These are phyloP conservation scores for Populus hybrid DNA, from an alignment of 441 rosid genomes.

Conservation along the genomic window DNA sequence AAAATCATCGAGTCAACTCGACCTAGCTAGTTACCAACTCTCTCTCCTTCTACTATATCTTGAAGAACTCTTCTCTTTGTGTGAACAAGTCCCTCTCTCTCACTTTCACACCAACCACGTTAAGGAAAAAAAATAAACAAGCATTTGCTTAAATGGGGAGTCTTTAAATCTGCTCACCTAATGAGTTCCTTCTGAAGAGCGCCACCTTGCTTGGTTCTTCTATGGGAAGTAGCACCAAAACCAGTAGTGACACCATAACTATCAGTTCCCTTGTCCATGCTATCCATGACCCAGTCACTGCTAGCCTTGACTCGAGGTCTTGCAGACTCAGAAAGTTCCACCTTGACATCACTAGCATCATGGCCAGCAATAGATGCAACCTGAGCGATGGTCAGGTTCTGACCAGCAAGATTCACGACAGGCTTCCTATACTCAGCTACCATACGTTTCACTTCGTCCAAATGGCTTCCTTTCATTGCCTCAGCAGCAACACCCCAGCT, in stretches of 20 bases:
- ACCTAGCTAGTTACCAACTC: not conserved
- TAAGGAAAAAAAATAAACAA: not conserved
- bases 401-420: constrained; percentile 58
- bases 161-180: constrained; percentile 27
- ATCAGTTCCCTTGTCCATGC: constrained; percentile 67
- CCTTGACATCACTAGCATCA: constrained; percentile 29
- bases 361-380: constrained; percentile 52
- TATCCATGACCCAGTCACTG: constrained; percentile 79
- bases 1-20: not conserved
- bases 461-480: constrained; percentile 65
- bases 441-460: constrained; percentile 71
- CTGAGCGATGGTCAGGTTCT: constrained; percentile 60
- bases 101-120: not conserved
- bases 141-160: not conserved
- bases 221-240: constrained; percentile 70
- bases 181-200: constrained; percentile 67
- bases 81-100: not conserved
- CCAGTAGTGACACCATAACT: constrained; percentile 80
- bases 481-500: constrained; percentile 69
- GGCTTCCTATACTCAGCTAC: constrained; percentile 59
- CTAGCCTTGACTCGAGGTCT: constrained; percentile 67
- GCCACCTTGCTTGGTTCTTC: constrained; percentile 70
- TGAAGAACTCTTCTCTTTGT: not conserved
- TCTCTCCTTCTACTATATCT: not conserved
- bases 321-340: constrained; percentile 62